Evolutionary conservation across 2,329 filamentous ascomycete species (phyloP).

Genomic region (Beauveria sp.): DNA sequence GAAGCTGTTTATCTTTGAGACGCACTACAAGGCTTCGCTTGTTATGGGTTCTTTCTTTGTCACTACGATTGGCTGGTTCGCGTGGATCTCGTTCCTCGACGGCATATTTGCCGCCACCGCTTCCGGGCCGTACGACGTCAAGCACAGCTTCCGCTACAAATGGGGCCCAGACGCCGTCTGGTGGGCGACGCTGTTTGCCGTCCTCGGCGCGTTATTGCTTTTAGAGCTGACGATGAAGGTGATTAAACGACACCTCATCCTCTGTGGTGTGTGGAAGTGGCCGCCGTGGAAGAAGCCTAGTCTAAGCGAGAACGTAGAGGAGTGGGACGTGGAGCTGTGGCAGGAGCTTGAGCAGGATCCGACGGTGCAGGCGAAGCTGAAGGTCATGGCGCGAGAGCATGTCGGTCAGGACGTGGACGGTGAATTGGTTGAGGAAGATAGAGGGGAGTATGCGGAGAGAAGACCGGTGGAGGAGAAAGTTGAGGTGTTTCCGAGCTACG

Average conservation of each 20-base stretch:
- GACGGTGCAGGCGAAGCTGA: conserved; percentile 33
- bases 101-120: conserved; percentile 46
- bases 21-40: conserved; percentile 64
- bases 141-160: conserved; percentile 53
- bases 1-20: conserved; percentile 73
- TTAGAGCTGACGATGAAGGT: conserved; percentile 57
- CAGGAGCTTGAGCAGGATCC: conserved; percentile 50
- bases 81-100: conserved; percentile 68
- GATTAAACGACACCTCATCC: conserved; percentile 36
- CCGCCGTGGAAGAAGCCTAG: conserved; percentile 32
- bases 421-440: conserved; percentile 17
- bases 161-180: conserved; percentile 65
- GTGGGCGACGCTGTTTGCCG: conserved; percentile 65
- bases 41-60: conserved; percentile 51
- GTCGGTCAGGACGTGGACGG: conserved; percentile 18
- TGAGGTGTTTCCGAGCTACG: not conserved
- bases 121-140: conserved; percentile 57
- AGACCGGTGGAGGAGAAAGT: not conserved
- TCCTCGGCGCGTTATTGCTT: conserved; percentile 50
- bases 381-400: conserved; percentile 31
- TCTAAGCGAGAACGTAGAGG: conserved; percentile 32
- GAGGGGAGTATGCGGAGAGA: conserved; percentile 10
- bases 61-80: conserved; percentile 58
- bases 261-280: conserved; percentile 40
- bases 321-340: conserved; percentile 49